A percentile compares a stretch with the other conserved stretches of the same genome.
These are phyloP conservation scores for Angophora floribunda DNA, from an alignment of 345 rosid species.

Conservation along the genomic window DNA sequence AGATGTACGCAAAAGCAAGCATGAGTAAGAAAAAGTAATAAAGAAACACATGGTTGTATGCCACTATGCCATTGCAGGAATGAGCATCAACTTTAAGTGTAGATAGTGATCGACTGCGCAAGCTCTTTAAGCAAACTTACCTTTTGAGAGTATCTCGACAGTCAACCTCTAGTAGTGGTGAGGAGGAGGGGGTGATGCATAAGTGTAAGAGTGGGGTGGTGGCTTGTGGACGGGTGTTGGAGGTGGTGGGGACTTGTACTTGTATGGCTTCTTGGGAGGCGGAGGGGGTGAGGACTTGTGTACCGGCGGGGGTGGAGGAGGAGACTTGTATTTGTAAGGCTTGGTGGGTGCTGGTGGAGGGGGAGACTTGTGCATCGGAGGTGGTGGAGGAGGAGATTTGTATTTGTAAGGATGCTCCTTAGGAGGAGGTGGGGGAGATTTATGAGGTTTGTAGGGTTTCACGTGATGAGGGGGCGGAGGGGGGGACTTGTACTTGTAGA, in stretches of 20 bases:
- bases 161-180: slow-evolving; percentile 29
- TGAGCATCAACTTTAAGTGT: background rate
- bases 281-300: slow-evolving; percentile 18
- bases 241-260: background rate
- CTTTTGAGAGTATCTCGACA: background rate
- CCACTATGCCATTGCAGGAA: background rate
- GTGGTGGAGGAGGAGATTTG: slow-evolving; percentile 6
- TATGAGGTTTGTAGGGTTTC: background rate
- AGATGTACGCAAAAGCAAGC: background rate
- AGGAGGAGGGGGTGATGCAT: slow-evolving; percentile 32
- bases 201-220: slow-evolving; percentile 7
- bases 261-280: background rate
- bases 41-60: background rate
- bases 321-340: slow-evolving; percentile 1
- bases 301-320: slow-evolving; percentile 9
- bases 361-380: background rate
- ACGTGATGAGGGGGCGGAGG: slow-evolving; percentile 14
- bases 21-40: background rate
- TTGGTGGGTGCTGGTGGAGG: background rate
- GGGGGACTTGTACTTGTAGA: slow-evolving; percentile 9
- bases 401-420: background rate
- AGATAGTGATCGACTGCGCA: background rate
- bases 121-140: background rate
- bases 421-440: slow-evolving; percentile 17
- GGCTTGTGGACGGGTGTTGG: background rate